Percentiles rank a stretch among this genome's conserved stretches.
Conservation (phyloP, 2,329 filamentous ascomycete genomes). For the Cephalotrichum gorgonifer region DNA sequence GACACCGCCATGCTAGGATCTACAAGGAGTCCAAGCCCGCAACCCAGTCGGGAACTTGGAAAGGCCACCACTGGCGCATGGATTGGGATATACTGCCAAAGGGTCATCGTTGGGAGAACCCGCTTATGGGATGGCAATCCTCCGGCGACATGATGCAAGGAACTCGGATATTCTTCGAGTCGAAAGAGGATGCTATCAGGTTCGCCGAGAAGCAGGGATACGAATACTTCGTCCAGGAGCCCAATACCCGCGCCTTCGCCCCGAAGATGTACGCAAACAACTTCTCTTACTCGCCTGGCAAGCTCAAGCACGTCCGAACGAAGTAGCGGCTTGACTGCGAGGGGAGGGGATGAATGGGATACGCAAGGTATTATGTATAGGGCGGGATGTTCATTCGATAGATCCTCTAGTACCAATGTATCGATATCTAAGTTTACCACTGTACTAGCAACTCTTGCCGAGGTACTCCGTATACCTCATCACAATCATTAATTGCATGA, state of each 20-base stretch:
- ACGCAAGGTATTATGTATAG: not conserved
- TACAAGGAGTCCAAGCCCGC: constrained; percentile 88
- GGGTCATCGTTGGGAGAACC: constrained; percentile 97
- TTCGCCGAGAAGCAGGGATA: constrained; percentile 99
- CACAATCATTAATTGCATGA: no score
- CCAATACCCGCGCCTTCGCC: constrained; percentile 73
- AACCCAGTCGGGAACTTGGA: constrained; percentile 87
- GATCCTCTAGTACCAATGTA: no score
- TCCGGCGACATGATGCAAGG: constrained; percentile 93
- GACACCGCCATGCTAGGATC: constrained; percentile 49
- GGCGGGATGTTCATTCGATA: not conserved
- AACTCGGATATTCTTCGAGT: constrained; percentile 79
- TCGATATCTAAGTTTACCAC: no score
- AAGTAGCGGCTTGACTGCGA: constrained; percentile 46
- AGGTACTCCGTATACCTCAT: no score
- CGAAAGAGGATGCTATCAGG: constrained; percentile 85
- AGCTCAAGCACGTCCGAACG: constrained; percentile 78
- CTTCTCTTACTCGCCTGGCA: constrained; percentile 75
- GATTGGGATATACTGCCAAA: constrained; percentile 93
- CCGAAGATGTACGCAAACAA: constrained; percentile 97
- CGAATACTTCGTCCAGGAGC: constrained; percentile 97
- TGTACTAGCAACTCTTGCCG: no score
- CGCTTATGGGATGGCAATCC: constrained; percentile 96
- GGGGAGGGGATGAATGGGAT: not conserved
- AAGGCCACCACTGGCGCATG: constrained; percentile 83